Base-by-base conservation (phyloP, 805 yeast genomes). In the Saccharomycopsis oosterbeekiorum region DNA sequence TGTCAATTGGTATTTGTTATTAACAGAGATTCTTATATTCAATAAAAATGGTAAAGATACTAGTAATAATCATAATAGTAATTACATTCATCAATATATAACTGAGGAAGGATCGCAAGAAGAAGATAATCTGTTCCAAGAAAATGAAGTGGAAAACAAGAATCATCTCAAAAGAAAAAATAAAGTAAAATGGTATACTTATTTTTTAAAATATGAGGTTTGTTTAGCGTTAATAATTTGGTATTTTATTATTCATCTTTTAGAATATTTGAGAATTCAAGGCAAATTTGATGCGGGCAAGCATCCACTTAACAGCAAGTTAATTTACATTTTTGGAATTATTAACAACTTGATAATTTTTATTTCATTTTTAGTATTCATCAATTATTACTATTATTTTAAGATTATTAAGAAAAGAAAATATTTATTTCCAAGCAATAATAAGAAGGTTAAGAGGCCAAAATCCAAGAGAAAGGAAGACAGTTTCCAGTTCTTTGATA, bases 1-100 rank as follows among this genome's bases (percentile, higher is more conserved):
- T 21, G 11, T 58, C 6, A 26, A 61, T 11, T 64, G 66, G 66
- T 60, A 59, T 12, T 61, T 62, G 29, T 41, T 64, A 15, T 36
- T 59, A 26, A 26, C 55, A 15, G 53, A 51, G 11, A n/a, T 58
- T 24, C 54, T 17, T 19, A 55, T 19, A 10, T 41, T 39, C 9
- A 47, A 47, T 19, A 47, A 47, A 14, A 47, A 47, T 15, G 53
- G 21, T 4, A 29, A 43, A 55, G 17, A 55, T 17, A 50, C 12
- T 51, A 14, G 51, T 57, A 17, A 21, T 5, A 19, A 36, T 34
- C 15, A 9, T 24, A 19, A 55, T 58, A 19, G 56, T 15, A 19
- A 9, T 43, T n/a, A 19, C 19, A 40, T 51, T 34, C 39, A 54
- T 40, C 37, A 29, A 19, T 37, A 50, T 42, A 37, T 17, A 36